These are phyloP conservation scores for Penicillium brasilianum DNA, from an alignment of 2,329 filamentous ascomycete genomes.

Conservation along the genomic window DNA sequence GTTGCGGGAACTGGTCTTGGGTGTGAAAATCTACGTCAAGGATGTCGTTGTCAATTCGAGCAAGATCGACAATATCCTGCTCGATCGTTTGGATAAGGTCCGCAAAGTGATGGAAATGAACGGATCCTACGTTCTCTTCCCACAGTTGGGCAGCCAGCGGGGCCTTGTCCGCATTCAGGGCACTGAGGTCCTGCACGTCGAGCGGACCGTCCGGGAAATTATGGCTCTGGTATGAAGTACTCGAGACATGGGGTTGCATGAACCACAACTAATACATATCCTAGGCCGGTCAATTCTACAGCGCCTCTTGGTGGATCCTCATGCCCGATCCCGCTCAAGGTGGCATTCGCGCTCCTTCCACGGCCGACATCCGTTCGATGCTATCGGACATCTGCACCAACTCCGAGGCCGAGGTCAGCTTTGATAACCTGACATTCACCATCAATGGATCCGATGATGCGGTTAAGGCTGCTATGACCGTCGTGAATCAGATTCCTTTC, in stretches of 20 bases:
- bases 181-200: slow-evolving; percentile 88
- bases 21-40: slow-evolving; percentile 85
- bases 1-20: slow-evolving; percentile 80
- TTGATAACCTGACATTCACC: slow-evolving; percentile 91
- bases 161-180: slow-evolving; percentile 89
- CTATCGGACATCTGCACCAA: slow-evolving; percentile 95
- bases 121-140: slow-evolving; percentile 92
- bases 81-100: slow-evolving; percentile 91
- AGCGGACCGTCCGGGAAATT: slow-evolving; percentile 91
- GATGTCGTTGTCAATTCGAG: slow-evolving; percentile 86
- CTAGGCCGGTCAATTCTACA: slow-evolving; percentile 95
- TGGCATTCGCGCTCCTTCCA: slow-evolving; percentile 64
- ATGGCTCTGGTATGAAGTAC: slow-evolving; percentile 74
- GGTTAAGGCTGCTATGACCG: slow-evolving; percentile 91
- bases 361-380: slow-evolving; percentile 81
- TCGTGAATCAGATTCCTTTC: slow-evolving; percentile 90
- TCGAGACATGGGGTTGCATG: not conserved
- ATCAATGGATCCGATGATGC: slow-evolving; percentile 96
- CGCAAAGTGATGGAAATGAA: slow-evolving; percentile 98
- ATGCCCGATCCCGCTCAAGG: slow-evolving; percentile 69
- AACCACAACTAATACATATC: slow-evolving; percentile 5
- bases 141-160: slow-evolving; percentile 81
- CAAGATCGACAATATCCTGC: slow-evolving; percentile 93
- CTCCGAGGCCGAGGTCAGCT: slow-evolving; percentile 91
- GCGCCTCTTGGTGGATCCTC: slow-evolving; percentile 92